Conservation (phyloP, 768 basidiomycete genomes). For the Ramaria rubella region DNA sequence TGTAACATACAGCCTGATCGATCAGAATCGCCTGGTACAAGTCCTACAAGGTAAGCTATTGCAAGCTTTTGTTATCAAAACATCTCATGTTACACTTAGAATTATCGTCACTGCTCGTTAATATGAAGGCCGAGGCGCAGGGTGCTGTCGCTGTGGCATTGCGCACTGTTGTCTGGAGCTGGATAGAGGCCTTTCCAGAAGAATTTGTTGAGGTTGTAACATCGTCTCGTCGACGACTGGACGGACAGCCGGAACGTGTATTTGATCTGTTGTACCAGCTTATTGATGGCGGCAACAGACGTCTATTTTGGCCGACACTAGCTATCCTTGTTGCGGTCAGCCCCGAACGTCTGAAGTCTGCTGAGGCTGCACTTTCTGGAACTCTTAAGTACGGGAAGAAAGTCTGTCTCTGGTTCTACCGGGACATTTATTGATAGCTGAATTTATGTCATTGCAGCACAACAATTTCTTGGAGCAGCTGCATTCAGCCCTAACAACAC, state of each 20-base stretch:
- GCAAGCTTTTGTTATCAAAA: not conserved
- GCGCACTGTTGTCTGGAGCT: slow-evolving; percentile 81
- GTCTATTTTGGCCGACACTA: slow-evolving; percentile 75
- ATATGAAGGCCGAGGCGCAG: slow-evolving; percentile 72
- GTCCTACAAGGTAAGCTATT: slow-evolving; percentile 55
- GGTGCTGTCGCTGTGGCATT: slow-evolving; percentile 65
- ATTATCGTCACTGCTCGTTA: slow-evolving; percentile 72
- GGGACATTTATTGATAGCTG: no score
- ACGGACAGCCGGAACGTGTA: slow-evolving; percentile 79
- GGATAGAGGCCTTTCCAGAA: slow-evolving; percentile 71
- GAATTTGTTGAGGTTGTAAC: slow-evolving; percentile 74
- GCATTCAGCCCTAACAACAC: slow-evolving; percentile 47
- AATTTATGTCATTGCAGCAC: no score
- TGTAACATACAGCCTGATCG: slow-evolving; percentile 71
- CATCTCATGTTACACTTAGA: slow-evolving; percentile 36
- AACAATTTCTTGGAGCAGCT: slow-evolving; percentile 57
- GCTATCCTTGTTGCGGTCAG: slow-evolving; percentile 67
- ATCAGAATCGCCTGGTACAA: slow-evolving; percentile 58
- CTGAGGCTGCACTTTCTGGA: slow-evolving; percentile 25
- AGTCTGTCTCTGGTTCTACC: slow-evolving; percentile 1
- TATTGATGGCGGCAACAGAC: slow-evolving; percentile 33
- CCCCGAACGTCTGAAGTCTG: slow-evolving; percentile 54
- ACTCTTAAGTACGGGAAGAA: slow-evolving; percentile 11
- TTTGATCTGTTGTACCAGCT: slow-evolving; percentile 68
- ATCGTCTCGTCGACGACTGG: slow-evolving; percentile 52